Evolutionary conservation across 768 basidiomycete genomes (phyloP), one percentile per base, ranked within the genome.

Genomic region (Agrocybe pediades): DNA sequence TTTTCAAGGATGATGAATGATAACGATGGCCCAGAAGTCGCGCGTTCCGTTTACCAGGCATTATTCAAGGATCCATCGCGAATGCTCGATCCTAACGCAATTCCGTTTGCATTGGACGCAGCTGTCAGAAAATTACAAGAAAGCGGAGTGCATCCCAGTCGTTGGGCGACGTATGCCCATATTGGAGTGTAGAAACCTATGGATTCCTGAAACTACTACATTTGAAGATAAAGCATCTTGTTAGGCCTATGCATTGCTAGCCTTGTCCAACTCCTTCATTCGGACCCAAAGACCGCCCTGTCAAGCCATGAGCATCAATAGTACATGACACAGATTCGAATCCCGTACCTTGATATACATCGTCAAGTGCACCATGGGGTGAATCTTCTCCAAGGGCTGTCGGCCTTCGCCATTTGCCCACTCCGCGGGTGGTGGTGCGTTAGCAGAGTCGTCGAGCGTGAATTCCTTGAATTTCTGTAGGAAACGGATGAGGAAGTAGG

Each of bases 401-500:
- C 72, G 40, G 2, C 66, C 66, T 7, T 55, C 44, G 20, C 41
- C 59, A 1, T 46, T 53, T 6, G 58, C 61, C 64, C 68, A 69
- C 11, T 53, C 72, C 63, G 53, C 59, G 21, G 43, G 71, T 58
- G 49, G 62, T 15, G 46, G 46, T 7, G n/a, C 42, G n/a, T 59
- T 59, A 7, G 39, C 41, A 9, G 47, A 49, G 15, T 21, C 21
- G 40, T 57, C 55, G 6, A 60, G 50, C 24, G 39, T 52, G 27
- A 60, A 56, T 3, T 53, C 57, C n/a, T 75, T 74, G 57, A 83
- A 79, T 40, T 71, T 66, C 60, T 85, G 83, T 23, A 83, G 60
- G 0, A 84, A 65, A 5, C 80, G 77, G 40, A 82, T 66, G 48
- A 84, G 70, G 67, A 85, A 77, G 65, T 83, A 87, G 2, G 84